Conservation (phyloP, 768 basidiomycete genomes). For the Boletus insuetus region DNA sequence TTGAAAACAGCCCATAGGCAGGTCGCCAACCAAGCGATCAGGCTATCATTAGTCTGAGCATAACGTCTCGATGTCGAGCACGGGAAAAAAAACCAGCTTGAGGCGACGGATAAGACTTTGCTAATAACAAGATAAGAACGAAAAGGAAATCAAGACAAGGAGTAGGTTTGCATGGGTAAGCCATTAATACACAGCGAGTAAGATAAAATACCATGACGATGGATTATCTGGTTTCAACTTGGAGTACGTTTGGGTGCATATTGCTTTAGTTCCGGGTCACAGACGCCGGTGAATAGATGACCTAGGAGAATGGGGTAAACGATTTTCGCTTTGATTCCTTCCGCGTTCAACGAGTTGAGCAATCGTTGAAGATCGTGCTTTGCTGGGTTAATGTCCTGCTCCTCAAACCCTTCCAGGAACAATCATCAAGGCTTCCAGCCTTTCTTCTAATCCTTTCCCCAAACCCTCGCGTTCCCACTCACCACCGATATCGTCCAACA, state of each 20-base stretch:
- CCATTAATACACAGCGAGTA: conserved; percentile 27
- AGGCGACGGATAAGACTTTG: not conserved
- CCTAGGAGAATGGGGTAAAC: not conserved
- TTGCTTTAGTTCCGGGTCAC: not conserved
- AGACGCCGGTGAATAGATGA: not conserved
- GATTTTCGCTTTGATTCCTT: conserved; percentile 1
- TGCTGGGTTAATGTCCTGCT: not conserved
- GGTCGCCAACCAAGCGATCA: too few relatives aligned
- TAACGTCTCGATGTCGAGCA: conserved; percentile 10
- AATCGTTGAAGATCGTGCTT: not conserved
- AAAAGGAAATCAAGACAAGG: not conserved
- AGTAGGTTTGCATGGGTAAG: conserved; percentile 21
- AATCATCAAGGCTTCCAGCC: conserved; percentile 60
- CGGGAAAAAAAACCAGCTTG: not conserved
- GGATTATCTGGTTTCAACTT: conserved; percentile 17
- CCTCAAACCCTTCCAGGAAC: conserved; percentile 26
- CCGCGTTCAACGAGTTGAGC: not conserved
- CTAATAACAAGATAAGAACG: conserved; percentile 1
- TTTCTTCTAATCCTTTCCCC: conserved; percentile 78
- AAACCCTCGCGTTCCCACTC: conserved; percentile 89
- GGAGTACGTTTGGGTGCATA: conserved; percentile 4
- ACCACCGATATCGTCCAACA: conserved; percentile 67
- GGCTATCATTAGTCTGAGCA: not conserved
- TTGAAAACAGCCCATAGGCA: not conserved
- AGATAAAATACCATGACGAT: conserved; percentile 20